Evolutionary conservation across 2,329 filamentous ascomycete species (phyloP).

Genomic region (Aureobasidium vineae): DNA sequence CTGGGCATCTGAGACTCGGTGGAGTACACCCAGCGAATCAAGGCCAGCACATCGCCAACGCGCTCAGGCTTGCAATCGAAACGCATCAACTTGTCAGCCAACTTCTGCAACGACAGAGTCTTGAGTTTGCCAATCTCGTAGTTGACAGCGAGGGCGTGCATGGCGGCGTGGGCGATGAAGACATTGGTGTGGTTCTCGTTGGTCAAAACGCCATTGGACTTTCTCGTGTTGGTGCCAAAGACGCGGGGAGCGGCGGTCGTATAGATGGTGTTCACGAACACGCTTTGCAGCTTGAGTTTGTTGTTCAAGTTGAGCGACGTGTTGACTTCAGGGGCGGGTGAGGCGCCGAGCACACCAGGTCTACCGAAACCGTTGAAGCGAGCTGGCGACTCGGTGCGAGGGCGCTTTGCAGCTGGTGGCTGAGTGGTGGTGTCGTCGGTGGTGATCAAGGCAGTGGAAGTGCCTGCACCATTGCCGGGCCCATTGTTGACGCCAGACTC

Average conservation of each 20-base stretch:
- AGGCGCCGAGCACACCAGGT: neutral
- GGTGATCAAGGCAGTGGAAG: neutral
- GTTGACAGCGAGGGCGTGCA: constrained; percentile 6
- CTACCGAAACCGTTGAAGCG: neutral
- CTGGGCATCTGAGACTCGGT: neutral
- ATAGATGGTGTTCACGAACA: neutral
- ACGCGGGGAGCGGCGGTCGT: neutral
- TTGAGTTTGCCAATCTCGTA: constrained; percentile 11
- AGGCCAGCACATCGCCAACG: neutral
- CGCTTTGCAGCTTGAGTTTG: neutral
- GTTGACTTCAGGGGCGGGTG: neutral
- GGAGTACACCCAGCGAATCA: constrained; percentile 13
- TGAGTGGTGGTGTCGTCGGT: neutral
- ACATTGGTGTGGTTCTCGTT: constrained; percentile 22
- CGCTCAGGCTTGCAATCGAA: constrained; percentile 5
- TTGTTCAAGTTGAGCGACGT: neutral
- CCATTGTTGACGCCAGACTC: neutral
- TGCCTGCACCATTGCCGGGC: neutral
- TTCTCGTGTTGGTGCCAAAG: neutral
- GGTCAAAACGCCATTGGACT: neutral
- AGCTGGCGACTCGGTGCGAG: constrained; percentile 1
- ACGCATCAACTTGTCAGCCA: constrained; percentile 7
- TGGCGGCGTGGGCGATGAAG: constrained; percentile 20
- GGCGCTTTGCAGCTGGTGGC: constrained; percentile 6
- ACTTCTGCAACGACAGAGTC: neutral